Base-by-base conservation (phyloP, 306 rosid species). In the Myrica gale region DNA sequence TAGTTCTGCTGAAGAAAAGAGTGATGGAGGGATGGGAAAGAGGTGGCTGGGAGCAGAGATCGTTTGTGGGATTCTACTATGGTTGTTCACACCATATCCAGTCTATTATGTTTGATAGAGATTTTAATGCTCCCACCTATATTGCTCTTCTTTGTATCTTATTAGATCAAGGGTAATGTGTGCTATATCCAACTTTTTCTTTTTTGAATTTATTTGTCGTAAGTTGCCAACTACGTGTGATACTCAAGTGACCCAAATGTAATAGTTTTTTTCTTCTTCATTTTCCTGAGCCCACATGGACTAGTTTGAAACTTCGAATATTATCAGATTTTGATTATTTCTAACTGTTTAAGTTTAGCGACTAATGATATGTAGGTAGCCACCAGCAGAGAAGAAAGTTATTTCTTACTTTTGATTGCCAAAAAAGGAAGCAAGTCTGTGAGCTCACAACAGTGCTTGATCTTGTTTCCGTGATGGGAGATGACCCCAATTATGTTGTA, bases 1-100 rank as follows among this genome's bases (percentile, higher is more conserved):
- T 42, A 48, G 15, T 48, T 76, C 82, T 32, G 78, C 82, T 21
- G 74, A 81, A 5, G 86, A 37, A 13, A 84, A 75, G 70, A 85
- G 73, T 51, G 80, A 67, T 66, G 89, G 86, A 3, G 87, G 85
- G 21, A 84, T 56, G 83, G 84, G 88, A 57, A 87, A 70, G 80
- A 74, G 44, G 57, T 72, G 73, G 83, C 0, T 52, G 45, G 77
- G 80, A 81, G 41, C 60, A 19, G 84, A 79, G 67, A 67, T 82
- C 75, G 58, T 80, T 2, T 62, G 73, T 81, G 83, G 78, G 68
- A 83, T 84, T 71, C 57, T 85, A 9, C 61, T 88, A 16, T 52
- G 84, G 58, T 55, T 87, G 77, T 89, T 90, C 48, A 45, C 76
- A 20, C 74, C 76, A 8, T 76, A 80, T 0, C 78, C 72, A 13